Percentiles rank a stretch among this genome's conserved stretches.
phyloP scores from a whole-genome alignment of 2,329 filamentous ascomycete genomes.

The Cladophialophora exuberans region DNA sequence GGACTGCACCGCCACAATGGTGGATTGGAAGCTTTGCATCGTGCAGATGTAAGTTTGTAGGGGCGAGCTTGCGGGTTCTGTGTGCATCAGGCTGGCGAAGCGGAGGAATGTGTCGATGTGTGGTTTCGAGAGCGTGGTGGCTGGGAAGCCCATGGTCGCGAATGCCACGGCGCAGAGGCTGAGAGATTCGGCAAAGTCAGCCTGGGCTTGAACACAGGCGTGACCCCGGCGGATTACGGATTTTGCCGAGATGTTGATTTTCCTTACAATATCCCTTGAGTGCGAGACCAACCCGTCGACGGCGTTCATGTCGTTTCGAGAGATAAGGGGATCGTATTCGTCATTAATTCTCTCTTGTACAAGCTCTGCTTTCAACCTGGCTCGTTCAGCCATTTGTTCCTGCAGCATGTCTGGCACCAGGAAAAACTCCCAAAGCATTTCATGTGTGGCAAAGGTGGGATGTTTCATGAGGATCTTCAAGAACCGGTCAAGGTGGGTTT shows the following conservation, averaged over 20 bases:
- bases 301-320: constrained; percentile 68
- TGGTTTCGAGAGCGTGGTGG: constrained; percentile 66
- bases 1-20: constrained; percentile 77
- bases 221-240: constrained; percentile 81
- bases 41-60: constrained; percentile 73
- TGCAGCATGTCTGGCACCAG: constrained; percentile 91
- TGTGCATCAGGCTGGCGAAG: constrained; percentile 67
- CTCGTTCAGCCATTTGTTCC: constrained; percentile 86
- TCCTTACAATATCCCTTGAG: constrained; percentile 84
- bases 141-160: constrained; percentile 52
- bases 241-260: constrained; percentile 80
- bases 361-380: constrained; percentile 80
- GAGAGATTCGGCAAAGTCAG: constrained; percentile 50
- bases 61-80: constrained; percentile 70
- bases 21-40: constrained; percentile 79
- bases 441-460: constrained; percentile 91
- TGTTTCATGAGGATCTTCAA: constrained; percentile 83
- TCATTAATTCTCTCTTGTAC: constrained; percentile 83
- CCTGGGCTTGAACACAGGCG: constrained; percentile 66
- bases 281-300: constrained; percentile 93
- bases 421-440: constrained; percentile 99
- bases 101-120: constrained; percentile 73
- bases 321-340: constrained; percentile 75
- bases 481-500: constrained; percentile 83
- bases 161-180: constrained; percentile 50